Base-by-base conservation (phyloP, 345 rosid species). In the Melaleuca quinquenervia region DNA sequence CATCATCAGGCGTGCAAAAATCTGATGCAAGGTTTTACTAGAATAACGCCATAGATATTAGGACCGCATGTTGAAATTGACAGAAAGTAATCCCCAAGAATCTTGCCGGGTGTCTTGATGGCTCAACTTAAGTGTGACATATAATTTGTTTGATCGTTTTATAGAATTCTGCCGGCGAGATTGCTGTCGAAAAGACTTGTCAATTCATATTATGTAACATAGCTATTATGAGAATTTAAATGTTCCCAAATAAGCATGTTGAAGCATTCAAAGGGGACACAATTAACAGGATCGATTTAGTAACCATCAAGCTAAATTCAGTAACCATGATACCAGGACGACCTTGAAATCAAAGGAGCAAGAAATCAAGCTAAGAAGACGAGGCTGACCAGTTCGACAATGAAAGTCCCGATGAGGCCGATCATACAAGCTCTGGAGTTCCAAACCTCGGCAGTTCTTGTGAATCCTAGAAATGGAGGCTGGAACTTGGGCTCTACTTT, bases 391-490 rank as follows among this genome's bases (percentile, higher is more conserved):
- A 95, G 89, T 89, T 96, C 98, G 22, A 92, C 92, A 50, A 96
- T 90, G 91, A 93, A 95, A 64, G 84, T 83, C 24, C 96, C 97
- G 14, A 95, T 88, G 85, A 96, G 91, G 82, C 98, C 98, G 88
- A 94, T 93, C 97, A 96, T 96, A 85, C 98, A 95, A 85, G 98
- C 98, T 89, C 97, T 94, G n/a, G 98, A 95, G 87, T 96, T 96
- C 98, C 97, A 95, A 89, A 88, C 89, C 89, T 95, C 96, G 52
- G 96, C 99, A 21, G 96, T 93, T 87, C 82, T 92, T 11, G 97
- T 96, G 84, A 95, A 96, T 50, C 98, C 99, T 24, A 93, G 90
- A 90, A 95, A 93, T 3, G 96, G 96, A 54, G 92, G 87, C 87
- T 88, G 86, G 84, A 93, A 92, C 41, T 94, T 93, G 3, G 99